These are phyloP conservation scores for Pyrenula massariospora DNA, from an alignment of 495 filamentous ascomycete species.

Conservation along the genomic window DNA sequence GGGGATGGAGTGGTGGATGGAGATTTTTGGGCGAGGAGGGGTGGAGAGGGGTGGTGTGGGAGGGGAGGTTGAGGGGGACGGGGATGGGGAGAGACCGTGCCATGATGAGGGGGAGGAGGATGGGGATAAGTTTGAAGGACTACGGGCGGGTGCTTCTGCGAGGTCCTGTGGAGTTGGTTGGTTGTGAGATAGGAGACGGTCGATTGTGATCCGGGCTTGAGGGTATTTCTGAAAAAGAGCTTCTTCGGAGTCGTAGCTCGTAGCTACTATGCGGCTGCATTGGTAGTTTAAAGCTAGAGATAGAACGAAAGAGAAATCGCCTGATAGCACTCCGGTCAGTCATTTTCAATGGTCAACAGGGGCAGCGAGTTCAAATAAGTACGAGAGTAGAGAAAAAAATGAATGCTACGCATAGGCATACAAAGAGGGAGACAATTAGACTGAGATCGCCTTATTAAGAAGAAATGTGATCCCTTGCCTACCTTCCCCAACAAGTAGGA, in stretches of 20 bases:
- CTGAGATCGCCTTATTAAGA: too few relatives aligned
- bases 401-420: too few relatives aligned
- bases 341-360: too few relatives aligned
- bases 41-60: not conserved
- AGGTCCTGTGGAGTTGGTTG: not conserved
- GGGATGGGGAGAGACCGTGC: not conserved
- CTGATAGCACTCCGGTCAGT: constrained; percentile 12
- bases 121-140: not conserved
- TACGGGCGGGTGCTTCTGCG: too few relatives aligned
- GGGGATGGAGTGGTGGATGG: not conserved
- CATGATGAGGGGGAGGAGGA: not conserved
- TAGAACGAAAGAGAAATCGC: constrained; percentile 80
- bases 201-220: constrained; percentile 50
- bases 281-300: constrained; percentile 61
- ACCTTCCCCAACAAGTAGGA: not conserved
- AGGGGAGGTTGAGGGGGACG: not conserved
- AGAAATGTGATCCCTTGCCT: not conserved
- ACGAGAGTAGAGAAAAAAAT: too few relatives aligned
- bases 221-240: constrained; percentile 62
- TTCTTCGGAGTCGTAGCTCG: constrained; percentile 46
- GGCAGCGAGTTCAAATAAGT: too few relatives aligned
- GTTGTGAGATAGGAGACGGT: constrained; percentile 27
- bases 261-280: constrained; percentile 53
- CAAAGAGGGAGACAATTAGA: too few relatives aligned
- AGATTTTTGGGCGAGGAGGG: not conserved